Base-by-base conservation (phyloP, 768 basidiomycete species). In the Russula sp. region DNA sequence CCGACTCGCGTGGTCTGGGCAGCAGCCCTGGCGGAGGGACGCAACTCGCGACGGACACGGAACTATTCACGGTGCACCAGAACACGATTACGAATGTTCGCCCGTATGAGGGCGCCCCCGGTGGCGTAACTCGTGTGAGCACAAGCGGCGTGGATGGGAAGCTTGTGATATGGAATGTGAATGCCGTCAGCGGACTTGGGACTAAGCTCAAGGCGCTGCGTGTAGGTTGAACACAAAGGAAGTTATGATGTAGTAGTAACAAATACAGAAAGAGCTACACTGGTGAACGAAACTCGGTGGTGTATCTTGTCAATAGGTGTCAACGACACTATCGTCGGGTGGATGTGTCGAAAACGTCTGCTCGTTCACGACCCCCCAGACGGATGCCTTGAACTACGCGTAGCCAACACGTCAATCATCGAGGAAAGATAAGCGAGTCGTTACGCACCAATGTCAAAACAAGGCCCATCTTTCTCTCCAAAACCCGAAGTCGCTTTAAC, bases 81-180 rank as follows among this genome's bases (percentile, higher is more conserved):
- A 99, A 99, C 79, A 97, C 95, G 42, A 97, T 99, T 76, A 98
- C 94, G n/a, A 88, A 81, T 69, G 81, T 98, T 46, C 79, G 94
- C 62, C 78, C 90, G 30, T 97, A 90, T 71, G 88, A 88, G 66
- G 79, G 77, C 1, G 68, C 71, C 3, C 80, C 79, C 14, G 87
- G 84, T 0, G 76, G 77, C 2, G 87, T 98, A 5, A 79, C 76
- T 53, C 84, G 83, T 71, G 88, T 99, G 65, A 94, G 90, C 74
- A 97, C 95, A 22, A 88, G 87, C 18, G 97, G 95, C 2, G 92
- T 95, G 38, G 97, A 98, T 76, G 97, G 97, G 2, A 87, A 86
- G 72, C 76, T 99, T 68, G 93, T 94, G 14, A 80, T 99, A 59
- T 99, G 97, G 97, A 81, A 88, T 65, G 85, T 84, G n/a, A 82